Conservation (phyloP, 495 filamentous ascomycete species). For the Xylaria telfairii region DNA sequence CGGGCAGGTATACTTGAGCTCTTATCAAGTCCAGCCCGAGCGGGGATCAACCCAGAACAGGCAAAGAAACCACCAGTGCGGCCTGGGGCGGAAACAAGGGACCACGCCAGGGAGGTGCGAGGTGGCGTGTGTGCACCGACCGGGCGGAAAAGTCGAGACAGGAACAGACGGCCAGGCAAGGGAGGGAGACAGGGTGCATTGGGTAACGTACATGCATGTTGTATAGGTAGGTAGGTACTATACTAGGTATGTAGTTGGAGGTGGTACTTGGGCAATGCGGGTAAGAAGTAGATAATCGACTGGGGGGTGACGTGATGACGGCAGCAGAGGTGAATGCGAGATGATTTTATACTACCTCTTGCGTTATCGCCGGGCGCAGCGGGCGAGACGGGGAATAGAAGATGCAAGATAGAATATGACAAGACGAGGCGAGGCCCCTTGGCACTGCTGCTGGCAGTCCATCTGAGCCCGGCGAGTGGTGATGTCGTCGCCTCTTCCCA, state of each 20-base stretch:
- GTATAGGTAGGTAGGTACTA: background rate
- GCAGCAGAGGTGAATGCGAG: background rate
- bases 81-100: conserved; percentile 5
- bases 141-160: background rate
- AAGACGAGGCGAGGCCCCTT: no score
- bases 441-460: background rate
- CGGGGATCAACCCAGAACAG: conserved; percentile 3
- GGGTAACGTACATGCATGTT: conserved; percentile 5
- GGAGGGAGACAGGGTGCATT: background rate
- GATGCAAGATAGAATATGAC: background rate
- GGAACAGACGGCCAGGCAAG: background rate
- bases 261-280: background rate
- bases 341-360: background rate
- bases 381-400: background rate
- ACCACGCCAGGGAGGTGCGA: background rate
- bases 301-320: conserved; percentile 12
- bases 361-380: background rate
- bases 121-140: background rate
- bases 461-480: background rate
- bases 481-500: background rate
- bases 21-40: background rate
- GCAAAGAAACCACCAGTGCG: conserved; percentile 6
- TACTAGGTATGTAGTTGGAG: no score
- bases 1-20: background rate
- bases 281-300: background rate